Evolutionary conservation across 805 yeast genomes (phyloP).

Genomic region (Candida sphagnicola): DNA sequence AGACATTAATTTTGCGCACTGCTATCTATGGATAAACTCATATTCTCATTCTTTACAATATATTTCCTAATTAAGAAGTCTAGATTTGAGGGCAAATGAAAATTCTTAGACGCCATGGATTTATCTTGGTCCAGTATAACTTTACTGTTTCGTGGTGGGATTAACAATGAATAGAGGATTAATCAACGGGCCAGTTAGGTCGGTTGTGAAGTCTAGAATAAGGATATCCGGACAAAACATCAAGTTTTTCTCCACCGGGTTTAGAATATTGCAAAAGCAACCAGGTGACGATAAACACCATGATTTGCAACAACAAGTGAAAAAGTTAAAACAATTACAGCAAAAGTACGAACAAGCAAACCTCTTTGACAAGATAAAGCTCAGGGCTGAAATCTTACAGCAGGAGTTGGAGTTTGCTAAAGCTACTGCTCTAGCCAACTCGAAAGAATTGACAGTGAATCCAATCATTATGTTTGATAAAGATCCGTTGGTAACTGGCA

Average conservation of each 20-base stretch:
- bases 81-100: conserved; percentile 1
- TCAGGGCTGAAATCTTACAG: conserved; percentile 3
- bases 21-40: too few relatives aligned
- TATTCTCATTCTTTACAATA: too few relatives aligned
- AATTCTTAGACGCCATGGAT: not conserved
- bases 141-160: too few relatives aligned
- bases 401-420: not conserved
- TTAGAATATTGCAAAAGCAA: conserved; percentile 2
- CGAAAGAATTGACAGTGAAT: not conserved
- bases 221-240: not conserved
- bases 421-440: not conserved
- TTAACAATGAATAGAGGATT: not conserved
- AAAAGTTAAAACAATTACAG: conserved; percentile 1
- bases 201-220: not conserved
- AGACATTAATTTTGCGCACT: too few relatives aligned
- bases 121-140: not conserved
- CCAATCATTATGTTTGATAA: conserved; percentile 1
- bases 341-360: conserved; percentile 2
- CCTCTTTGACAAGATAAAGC: conserved; percentile 2
- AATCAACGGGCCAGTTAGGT: not conserved
- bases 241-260: not conserved
- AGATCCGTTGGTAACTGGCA: conserved; percentile 6
- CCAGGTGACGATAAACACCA: not conserved
- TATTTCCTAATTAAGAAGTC: conserved; percentile 3
- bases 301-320: not conserved